Percentiles rank a stretch among this genome's conserved stretches.
Conservation (phyloP, 108 stramenopile genomes). For the Ochromonas danica region DNA sequence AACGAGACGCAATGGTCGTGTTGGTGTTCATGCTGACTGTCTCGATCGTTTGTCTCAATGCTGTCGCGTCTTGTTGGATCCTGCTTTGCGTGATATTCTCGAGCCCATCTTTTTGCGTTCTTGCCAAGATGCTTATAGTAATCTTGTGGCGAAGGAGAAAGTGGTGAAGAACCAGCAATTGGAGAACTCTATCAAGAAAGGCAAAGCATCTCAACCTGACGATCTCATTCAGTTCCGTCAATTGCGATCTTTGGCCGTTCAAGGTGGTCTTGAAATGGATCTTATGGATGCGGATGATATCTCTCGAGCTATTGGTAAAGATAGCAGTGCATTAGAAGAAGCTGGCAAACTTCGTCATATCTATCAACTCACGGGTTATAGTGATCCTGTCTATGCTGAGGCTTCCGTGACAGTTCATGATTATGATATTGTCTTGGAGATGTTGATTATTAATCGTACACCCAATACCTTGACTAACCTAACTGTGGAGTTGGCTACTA, state of each 20-base stretch:
- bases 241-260: conserved; percentile 67
- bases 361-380: conserved; percentile 93
- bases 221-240: conserved; percentile 99
- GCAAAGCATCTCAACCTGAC: conserved; percentile 71
- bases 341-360: conserved; percentile 70
- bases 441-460: conserved; percentile 95
- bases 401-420: conserved; percentile 95
- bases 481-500: conserved; percentile 92
- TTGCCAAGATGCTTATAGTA: conserved; percentile 37
- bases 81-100: conserved; percentile 41
- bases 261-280: conserved; percentile 82
- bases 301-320: conserved; percentile 83
- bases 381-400: conserved; percentile 98
- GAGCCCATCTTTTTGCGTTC: conserved; percentile 38
- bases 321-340: conserved; percentile 38
- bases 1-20: conserved; percentile 39
- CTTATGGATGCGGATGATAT: conserved; percentile 96
- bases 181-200: conserved; percentile 54
- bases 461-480: conserved; percentile 89
- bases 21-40: conserved; percentile 42
- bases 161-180: conserved; percentile 59
- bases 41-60: conserved; percentile 37
- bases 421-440: conserved; percentile 97
- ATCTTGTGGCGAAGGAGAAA: conserved; percentile 39
- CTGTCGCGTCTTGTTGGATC: conserved; percentile 48